Conservation (phyloP, 169 alveolate genomes). For the Plasmodium gallinaceum region DNA sequence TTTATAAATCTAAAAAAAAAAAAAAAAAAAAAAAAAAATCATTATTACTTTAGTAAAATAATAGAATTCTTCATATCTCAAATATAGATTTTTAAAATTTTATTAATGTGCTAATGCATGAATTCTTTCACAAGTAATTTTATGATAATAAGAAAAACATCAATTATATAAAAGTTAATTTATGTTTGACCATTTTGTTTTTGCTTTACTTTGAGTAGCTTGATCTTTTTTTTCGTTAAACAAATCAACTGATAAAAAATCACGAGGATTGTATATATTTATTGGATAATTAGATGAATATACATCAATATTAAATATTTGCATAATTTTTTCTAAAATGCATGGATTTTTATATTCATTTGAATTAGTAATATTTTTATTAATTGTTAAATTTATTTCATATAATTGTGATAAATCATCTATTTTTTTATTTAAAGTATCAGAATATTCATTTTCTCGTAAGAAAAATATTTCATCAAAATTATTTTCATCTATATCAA, state of each 20-base stretch:
- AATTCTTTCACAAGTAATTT: too few species aligned
- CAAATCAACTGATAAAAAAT: slow-evolving; percentile 71
- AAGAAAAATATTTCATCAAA: slow-evolving; percentile 65
- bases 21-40: too few species aligned
- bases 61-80: too few species aligned
- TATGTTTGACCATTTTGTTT: slow-evolving; percentile 66
- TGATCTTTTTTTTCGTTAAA: slow-evolving; percentile 34
- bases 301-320: slow-evolving; percentile 63
- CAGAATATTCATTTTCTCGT: slow-evolving; percentile 74
- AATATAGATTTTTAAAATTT: too few species aligned
- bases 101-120: too few species aligned
- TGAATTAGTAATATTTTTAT: slow-evolving; percentile 75
- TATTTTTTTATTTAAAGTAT: slow-evolving; percentile 45
- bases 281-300: slow-evolving; percentile 70
- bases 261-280: slow-evolving; percentile 53
- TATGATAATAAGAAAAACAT: too few species aligned
- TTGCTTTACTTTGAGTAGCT: slow-evolving; percentile 35
- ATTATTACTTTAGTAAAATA: too few species aligned
- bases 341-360: slow-evolving; percentile 76
- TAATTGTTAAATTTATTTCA: slow-evolving; percentile 66
- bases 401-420: slow-evolving; percentile 63
- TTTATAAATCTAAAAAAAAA: too few species aligned
- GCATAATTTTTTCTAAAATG: slow-evolving; percentile 75
- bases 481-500: slow-evolving; percentile 61
- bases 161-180: background rate